Evolutionary conservation across 148 eudicot species (phyloP).

Genomic region (Tetragonia tetragonoides): DNA sequence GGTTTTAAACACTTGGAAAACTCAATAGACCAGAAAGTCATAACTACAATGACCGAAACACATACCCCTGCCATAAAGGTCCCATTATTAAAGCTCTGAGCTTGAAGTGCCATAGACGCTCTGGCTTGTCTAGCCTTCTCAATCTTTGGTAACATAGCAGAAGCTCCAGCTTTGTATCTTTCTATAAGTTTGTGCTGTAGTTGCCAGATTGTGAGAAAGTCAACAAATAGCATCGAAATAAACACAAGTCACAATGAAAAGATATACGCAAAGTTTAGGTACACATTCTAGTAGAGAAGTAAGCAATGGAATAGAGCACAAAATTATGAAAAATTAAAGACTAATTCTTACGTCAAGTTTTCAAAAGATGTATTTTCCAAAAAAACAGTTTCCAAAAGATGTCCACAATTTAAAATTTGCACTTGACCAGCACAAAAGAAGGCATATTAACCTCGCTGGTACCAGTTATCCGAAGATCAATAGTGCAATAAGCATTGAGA

Average conservation of each 20-base stretch:
- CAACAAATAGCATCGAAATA: neutral
- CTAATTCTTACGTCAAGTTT: neutral
- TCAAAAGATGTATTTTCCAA: neutral
- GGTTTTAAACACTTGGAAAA: neutral
- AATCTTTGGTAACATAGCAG: conserved; percentile 70
- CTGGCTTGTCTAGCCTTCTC: conserved; percentile 81
- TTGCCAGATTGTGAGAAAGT: neutral
- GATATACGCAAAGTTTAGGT: neutral
- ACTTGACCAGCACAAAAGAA: neutral
- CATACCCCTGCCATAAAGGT: conserved; percentile 55
- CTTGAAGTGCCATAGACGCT: conserved; percentile 69
- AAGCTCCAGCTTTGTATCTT: conserved; percentile 82
- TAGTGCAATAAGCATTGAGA: neutral
- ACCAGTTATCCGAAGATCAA: neutral
- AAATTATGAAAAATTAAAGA: neutral
- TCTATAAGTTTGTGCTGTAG: conserved; percentile 94
- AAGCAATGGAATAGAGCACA: neutral
- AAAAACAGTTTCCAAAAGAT: neutral
- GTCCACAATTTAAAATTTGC: neutral
- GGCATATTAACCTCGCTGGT: neutral
- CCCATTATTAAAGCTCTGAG: conserved; percentile 51
- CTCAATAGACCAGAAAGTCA: neutral
- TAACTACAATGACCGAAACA: conserved; percentile 13
- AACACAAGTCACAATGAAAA: neutral
- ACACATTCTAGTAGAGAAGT: neutral